These are phyloP conservation scores for Coniferiporia weirii DNA, from an alignment of 1,284 basidiomycete genomes.

Conservation along the genomic window DNA sequence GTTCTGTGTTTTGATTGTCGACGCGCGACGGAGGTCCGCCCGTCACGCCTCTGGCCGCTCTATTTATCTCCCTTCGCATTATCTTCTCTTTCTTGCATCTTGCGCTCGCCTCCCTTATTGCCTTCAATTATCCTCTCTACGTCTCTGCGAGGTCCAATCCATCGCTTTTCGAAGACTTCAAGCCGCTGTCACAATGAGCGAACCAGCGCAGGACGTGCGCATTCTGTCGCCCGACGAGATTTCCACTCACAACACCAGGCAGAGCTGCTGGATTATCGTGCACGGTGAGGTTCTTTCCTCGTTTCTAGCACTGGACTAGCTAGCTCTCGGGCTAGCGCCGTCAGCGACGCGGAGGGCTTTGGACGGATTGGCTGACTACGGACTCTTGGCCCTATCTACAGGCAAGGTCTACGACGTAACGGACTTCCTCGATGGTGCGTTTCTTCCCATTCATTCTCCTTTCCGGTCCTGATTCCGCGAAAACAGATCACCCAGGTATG, in stretches of 20 bases:
- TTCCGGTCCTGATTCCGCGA: not conserved
- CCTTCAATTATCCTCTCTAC: not conserved
- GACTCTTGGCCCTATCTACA: constrained; percentile 21
- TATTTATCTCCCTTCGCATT: not conserved
- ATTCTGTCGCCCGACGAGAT: constrained; percentile 54
- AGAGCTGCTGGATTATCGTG: constrained; percentile 87
- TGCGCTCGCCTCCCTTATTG: not conserved
- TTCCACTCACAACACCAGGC: constrained; percentile 59
- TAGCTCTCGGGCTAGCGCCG: too few relatives aligned
- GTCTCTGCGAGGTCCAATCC: not conserved
- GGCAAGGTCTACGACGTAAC: constrained; percentile 75
- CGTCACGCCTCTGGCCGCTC: not conserved
- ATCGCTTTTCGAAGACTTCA: not conserved
- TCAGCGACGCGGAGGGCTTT: too few relatives aligned
- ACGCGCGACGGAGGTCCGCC: not conserved
- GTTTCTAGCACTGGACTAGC: not conserved
- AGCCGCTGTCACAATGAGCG: constrained; percentile 3
- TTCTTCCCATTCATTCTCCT: not conserved
- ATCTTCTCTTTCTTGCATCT: not conserved
- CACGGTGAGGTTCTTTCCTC: constrained; percentile 50
- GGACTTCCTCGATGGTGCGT: constrained; percentile 59
- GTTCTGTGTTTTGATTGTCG: too few relatives aligned
- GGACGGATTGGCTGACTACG: not conserved
- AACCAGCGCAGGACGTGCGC: constrained; percentile 8
- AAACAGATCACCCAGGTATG: constrained; percentile 61